phyloP scores from a whole-genome alignment of 2,329 filamentous ascomycete species.

The Bipolaris victoriae region DNA sequence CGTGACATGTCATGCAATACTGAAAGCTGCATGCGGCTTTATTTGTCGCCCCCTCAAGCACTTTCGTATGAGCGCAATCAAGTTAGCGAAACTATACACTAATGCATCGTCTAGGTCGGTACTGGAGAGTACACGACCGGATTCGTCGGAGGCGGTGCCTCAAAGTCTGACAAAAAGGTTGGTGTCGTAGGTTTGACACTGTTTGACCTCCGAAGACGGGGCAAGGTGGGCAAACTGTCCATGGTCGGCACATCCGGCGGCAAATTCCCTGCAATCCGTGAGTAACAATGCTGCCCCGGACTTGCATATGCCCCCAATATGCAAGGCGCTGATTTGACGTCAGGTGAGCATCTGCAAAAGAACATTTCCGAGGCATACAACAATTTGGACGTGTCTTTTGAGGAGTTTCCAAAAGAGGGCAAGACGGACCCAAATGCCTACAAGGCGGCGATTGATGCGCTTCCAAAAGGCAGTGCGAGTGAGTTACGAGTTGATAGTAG shows the following conservation, averaged over 20 bases:
- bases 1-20: conserved; percentile 13
- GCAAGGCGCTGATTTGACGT: conserved; percentile 23
- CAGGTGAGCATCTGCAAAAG: conserved; percentile 80
- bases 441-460: conserved; percentile 84
- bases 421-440: conserved; percentile 79
- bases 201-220: conserved; percentile 85
- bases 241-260: conserved; percentile 90
- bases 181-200: conserved; percentile 89
- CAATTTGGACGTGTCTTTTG: conserved; percentile 82
- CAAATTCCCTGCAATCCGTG: conserved; percentile 91
- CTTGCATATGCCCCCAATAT: neutral
- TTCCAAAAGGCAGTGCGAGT: conserved; percentile 79
- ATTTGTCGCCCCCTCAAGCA: neutral
- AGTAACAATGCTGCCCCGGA: conserved; percentile 42
- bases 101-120: conserved; percentile 63
- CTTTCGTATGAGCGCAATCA: neutral
- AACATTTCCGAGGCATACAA: conserved; percentile 92
- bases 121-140: conserved; percentile 97
- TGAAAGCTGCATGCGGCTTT: conserved; percentile 6
- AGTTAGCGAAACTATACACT: conserved; percentile 10
- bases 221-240: conserved; percentile 82
- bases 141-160: conserved; percentile 83
- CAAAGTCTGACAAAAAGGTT: conserved; percentile 92
- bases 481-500: conserved; percentile 14
- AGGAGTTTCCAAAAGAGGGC: conserved; percentile 79